These are phyloP conservation scores for Vitis amurensis DNA, from an alignment of 164 flowering plant genomes.

Conservation along the genomic window DNA sequence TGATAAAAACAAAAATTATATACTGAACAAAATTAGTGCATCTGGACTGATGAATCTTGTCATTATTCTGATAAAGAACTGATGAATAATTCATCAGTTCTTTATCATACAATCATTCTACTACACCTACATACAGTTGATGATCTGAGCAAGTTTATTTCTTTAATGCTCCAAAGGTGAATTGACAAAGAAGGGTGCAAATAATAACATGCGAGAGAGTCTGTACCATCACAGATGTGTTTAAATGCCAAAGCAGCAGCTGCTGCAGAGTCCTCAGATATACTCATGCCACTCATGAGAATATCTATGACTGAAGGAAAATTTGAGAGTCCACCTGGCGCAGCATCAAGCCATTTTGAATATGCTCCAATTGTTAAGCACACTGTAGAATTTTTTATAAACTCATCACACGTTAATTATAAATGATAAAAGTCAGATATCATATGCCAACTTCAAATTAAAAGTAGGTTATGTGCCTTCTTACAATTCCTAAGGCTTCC, in stretches of 20 bases:
- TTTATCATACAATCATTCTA: no score
- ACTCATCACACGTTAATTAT: background rate
- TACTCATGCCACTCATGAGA: constrained; percentile 88
- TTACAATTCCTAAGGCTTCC: background rate
- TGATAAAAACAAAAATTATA: no score
- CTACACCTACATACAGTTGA: background rate
- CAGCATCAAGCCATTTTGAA: constrained; percentile 95
- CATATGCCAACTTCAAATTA: background rate
- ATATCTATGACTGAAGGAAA: constrained; percentile 77
- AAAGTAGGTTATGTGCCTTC: background rate
- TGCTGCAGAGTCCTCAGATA: constrained; percentile 94
- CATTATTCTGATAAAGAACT: no score
- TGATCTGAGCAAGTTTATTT: background rate
- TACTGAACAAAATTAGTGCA: no score
- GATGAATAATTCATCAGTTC: no score
- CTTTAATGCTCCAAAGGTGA: background rate
- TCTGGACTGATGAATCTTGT: no score
- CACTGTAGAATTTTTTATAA: constrained; percentile 37
- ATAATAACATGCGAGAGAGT: background rate
- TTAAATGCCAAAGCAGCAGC: constrained; percentile 96
- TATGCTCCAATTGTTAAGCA: constrained; percentile 97
- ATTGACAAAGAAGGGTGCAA: background rate
- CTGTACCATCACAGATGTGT: constrained; percentile 87
- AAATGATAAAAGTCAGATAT: background rate
- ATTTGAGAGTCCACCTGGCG: constrained; percentile 59